Evolutionary conservation across 2,329 filamentous ascomycete species (phyloP).

Genomic region (Magnaporthiopsis poae): DNA sequence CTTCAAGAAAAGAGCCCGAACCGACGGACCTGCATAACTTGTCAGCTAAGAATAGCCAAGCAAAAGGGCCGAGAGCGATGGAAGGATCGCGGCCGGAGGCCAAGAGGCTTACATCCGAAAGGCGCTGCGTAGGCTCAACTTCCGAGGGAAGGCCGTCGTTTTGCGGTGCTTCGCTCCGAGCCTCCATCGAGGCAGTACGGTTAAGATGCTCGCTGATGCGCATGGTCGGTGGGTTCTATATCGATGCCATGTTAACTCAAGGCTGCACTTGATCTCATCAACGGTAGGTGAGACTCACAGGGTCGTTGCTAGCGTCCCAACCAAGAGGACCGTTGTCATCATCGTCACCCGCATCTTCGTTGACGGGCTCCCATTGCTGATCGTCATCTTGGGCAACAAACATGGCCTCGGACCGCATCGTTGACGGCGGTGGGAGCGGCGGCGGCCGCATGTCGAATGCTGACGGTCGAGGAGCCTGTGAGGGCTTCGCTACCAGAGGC

Average conservation of each 20-base stretch:
- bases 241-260: background rate
- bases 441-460: constrained; percentile 24
- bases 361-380: constrained; percentile 60
- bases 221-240: constrained; percentile 12
- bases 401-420: constrained; percentile 55
- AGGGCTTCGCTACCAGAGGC: background rate
- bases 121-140: constrained; percentile 62
- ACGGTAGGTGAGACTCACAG: constrained; percentile 32
- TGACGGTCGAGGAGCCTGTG: constrained; percentile 18
- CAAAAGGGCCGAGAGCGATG: background rate
- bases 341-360: constrained; percentile 47
- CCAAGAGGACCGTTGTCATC: constrained; percentile 58
- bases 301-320: constrained; percentile 62
- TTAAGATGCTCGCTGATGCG: constrained; percentile 17
- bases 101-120: constrained; percentile 51
- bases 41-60: constrained; percentile 17
- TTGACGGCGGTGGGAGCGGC: constrained; percentile 38
- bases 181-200: constrained; percentile 8
- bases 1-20: constrained; percentile 23
- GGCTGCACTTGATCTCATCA: background rate
- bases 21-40: constrained; percentile 17
- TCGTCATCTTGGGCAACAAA: constrained; percentile 63
- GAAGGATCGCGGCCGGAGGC: background rate
- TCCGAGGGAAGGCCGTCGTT: constrained; percentile 19
- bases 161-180: constrained; percentile 8